Evolutionary conservation across 306 rosid species (phyloP), one percentile per base, ranked within the genome.

Genomic region (Ormosia semicastrata): DNA sequence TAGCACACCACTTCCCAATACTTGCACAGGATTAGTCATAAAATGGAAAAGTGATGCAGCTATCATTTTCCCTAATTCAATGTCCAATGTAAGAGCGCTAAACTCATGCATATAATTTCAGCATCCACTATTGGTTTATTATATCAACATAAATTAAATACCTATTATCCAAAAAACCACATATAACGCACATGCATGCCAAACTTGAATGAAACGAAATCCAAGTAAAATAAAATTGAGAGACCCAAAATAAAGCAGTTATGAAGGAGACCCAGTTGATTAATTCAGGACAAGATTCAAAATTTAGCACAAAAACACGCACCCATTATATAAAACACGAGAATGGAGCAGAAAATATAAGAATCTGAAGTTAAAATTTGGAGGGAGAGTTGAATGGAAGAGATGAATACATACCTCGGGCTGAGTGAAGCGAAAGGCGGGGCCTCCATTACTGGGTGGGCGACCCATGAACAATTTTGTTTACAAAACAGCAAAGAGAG

Each of bases 391-490:
- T 15, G 68, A 72, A 17, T 5, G 8, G 15, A 39, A 44, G 24
- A 14, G 57, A 68, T 10, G 64, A 80, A 68, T 56, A 58, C 6
- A 82, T 77, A 95, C 99, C 99, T 95, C 99, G 12, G 83, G 0
- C 58, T 80, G 85, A 12, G 87, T 86, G 90, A 95, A 95, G 75
- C 99, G 98, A 84, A 95, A 95, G 89, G 99, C 91, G 47, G 99
- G 99, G 83, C 92, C 93, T 82, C 99, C 99, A 66, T 93, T 95
- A 43, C 97, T 89, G 50, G 98, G 98, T 75, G 97, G 99, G 84
- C 98, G 87, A 87, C 99, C 99, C 99, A 95, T 95, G 76, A 73
- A 54, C 11, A 2, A 1, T 24, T 24, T 24, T 24, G 24, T 24
- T 24, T 24, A 0, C 24, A 24, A 11, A 8, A 1, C 1, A 43